Base-by-base conservation (phyloP, 1,284 basidiomycete species). In the Tylopilus sp. region DNA sequence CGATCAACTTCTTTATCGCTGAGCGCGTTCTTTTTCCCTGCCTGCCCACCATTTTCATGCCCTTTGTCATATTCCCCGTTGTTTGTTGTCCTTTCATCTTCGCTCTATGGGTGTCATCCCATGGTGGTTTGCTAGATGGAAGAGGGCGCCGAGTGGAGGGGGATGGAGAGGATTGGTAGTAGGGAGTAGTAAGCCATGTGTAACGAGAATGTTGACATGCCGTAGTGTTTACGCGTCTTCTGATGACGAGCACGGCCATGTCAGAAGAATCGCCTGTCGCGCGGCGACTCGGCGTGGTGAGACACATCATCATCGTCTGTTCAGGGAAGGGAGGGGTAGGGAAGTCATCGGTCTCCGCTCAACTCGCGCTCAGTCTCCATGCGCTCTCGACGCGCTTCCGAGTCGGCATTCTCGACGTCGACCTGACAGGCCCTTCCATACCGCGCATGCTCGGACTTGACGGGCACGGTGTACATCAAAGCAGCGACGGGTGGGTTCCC, bases 321-420 rank as follows among this genome's bases (percentile, higher is more conserved):
- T 92, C 93, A 1, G 95, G 95, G 18, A 99, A 99, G 71, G 95
- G 95, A 36, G 96, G 96, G 34, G 95, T 99, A 34, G 96, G 96
- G 54, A 99, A 99, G 74, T 97, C 94, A 10, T 96, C 93, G 0
- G 90, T 98, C 14, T 86, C 93, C 2, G 83, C 90, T 1, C 96
- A 99, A 62, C 81, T 99, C 11, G 95, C 95, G 0, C 80, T 99
- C 31, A 91, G 86, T 48, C 81, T 97, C 3, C 81, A 92, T 59
- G 75, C 77, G 4, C 80, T 82, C 17, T 77, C 82, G 10, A 76
- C 80, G 18, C 81, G 73, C 29, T 77, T 78, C 6, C 81, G 81
- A 46, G 89, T 99, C 15, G 96, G 93, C 2, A 82, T 99, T 39
- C 82, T 99, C 45, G 96, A 99, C 69, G 80, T 97, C 45, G 95